phyloP scores from a whole-genome alignment of 768 basidiomycete species.

The Tulasnella sp. region DNA sequence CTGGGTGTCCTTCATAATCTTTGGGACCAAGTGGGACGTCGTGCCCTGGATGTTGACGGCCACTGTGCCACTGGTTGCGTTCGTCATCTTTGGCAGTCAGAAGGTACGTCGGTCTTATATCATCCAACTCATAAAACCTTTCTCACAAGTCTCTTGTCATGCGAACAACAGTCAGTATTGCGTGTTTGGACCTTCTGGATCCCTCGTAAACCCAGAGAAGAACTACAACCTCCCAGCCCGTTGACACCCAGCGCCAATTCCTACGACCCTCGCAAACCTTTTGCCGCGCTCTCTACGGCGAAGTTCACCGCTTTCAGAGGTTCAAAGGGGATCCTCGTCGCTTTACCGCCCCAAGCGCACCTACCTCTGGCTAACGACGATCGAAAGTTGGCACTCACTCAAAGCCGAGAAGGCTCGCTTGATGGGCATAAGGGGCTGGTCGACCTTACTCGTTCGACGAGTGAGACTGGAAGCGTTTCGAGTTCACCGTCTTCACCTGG shows the following conservation, averaged over 20 bases:
- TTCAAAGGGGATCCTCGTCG: neutral
- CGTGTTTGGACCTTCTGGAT: conserved; percentile 16
- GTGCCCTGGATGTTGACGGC: conserved; percentile 6
- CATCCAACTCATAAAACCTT: neutral
- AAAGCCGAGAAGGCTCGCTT: neutral
- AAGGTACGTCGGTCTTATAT: neutral
- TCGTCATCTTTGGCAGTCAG: conserved; percentile 9
- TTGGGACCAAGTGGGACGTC: conserved; percentile 4
- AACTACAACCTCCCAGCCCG: neutral
- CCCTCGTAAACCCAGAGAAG: conserved; percentile 6
- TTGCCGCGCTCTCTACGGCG: neutral
- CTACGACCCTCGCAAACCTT: neutral
- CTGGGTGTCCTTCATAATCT: conserved; percentile 6
- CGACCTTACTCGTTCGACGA: neutral
- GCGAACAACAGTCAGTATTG: neutral
- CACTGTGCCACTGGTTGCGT: conserved; percentile 6
- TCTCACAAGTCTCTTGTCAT: neutral
- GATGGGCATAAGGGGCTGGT: neutral
- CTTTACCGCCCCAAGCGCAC: conserved; percentile 5
- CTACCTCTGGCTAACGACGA: neutral
- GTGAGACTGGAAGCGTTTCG: neutral
- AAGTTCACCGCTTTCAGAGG: neutral
- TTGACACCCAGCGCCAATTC: neutral
- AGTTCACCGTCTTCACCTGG: neutral
- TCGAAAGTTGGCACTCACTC: neutral